A percentile compares a stretch with the other conserved stretches of the same genome.
phyloP scores from a whole-genome alignment of 2,329 filamentous ascomycete species.

The Cladosporium sp. region DNA sequence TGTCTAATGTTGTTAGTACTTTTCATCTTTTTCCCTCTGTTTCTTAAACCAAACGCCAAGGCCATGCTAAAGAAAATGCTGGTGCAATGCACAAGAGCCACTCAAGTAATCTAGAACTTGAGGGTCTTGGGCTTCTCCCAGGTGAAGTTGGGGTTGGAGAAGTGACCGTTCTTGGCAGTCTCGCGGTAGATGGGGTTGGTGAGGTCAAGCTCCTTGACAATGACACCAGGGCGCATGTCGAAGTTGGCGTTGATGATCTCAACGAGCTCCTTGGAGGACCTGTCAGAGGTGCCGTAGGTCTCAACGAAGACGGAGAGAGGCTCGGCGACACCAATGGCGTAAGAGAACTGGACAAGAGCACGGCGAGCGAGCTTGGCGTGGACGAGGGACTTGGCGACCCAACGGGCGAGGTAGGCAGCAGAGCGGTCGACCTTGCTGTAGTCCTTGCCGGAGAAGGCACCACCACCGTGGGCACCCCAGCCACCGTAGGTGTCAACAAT shows the following conservation, averaged over 20 bases:
- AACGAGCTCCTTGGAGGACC: conserved; percentile 89
- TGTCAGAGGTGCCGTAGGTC: conserved; percentile 90
- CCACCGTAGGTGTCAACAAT: conserved; percentile 99
- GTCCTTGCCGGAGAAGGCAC: conserved; percentile 99
- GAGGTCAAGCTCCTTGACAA: conserved; percentile 94
- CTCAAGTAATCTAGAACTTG: conserved; percentile 67
- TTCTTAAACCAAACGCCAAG: conserved; percentile 14
- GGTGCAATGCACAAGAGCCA: not conserved
- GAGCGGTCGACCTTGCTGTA: conserved; percentile 99
- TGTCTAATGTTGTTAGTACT: conserved; percentile 16
- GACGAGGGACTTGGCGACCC: conserved; percentile 98
- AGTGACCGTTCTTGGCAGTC: conserved; percentile 99
- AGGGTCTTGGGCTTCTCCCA: conserved; percentile 99
- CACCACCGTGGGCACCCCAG: conserved; percentile 99
- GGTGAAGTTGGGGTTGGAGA: conserved; percentile 95
- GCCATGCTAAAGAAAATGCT: conserved; percentile 15
- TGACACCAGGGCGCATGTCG: conserved; percentile 95
- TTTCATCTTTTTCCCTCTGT: conserved; percentile 9
- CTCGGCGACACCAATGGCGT: conserved; percentile 98
- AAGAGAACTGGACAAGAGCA: conserved; percentile 94
- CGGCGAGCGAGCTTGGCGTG: conserved; percentile 85
- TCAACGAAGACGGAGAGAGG: conserved; percentile 98
- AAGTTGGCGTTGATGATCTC: conserved; percentile 95
- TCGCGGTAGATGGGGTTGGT: conserved; percentile 96
- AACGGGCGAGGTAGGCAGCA: conserved; percentile 93